Evolutionary conservation across 2,329 filamentous ascomycete genomes (phyloP).

Genomic region (Neoscytalidium dimidiatum): DNA sequence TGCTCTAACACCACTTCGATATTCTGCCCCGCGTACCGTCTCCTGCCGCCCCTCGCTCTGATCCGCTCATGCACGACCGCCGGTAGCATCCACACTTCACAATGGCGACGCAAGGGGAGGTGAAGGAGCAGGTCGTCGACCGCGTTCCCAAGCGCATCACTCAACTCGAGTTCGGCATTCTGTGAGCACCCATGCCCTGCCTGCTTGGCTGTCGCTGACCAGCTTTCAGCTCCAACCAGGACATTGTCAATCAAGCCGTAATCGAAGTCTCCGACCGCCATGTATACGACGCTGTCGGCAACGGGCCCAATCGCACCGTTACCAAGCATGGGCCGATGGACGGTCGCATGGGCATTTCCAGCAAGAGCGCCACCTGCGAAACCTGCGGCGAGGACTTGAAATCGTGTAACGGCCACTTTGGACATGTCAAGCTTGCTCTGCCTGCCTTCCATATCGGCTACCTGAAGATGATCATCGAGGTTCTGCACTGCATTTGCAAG

Average conservation of each 20-base stretch:
- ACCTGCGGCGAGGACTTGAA: slow-evolving; percentile 83
- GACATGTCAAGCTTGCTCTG: slow-evolving; percentile 84
- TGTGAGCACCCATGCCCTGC: slow-evolving; percentile 52
- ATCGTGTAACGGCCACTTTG: slow-evolving; percentile 93
- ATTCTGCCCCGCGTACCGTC: not conserved
- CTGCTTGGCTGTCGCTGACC: slow-evolving; percentile 24
- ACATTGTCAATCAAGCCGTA: slow-evolving; percentile 93
- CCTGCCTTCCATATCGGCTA: slow-evolving; percentile 97
- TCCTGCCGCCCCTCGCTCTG: not conserved
- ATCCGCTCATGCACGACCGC: slow-evolving; percentile 9
- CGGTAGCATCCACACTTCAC: slow-evolving; percentile 11
- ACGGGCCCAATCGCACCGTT: slow-evolving; percentile 59
- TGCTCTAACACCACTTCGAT: not conserved
- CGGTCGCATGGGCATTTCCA: slow-evolving; percentile 82
- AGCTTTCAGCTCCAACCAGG: slow-evolving; percentile 72
- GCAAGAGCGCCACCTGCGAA: slow-evolving; percentile 74
- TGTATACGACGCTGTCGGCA: slow-evolving; percentile 83
- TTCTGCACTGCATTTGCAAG: slow-evolving; percentile 94
- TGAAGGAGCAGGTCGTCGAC: slow-evolving; percentile 89
- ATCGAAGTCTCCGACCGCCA: slow-evolving; percentile 92
- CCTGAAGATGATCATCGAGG: slow-evolving; percentile 86
- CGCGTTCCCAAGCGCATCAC: slow-evolving; percentile 88
- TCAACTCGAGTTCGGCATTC: slow-evolving; percentile 90
- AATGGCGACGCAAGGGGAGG: slow-evolving; percentile 20
- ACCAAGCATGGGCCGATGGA: slow-evolving; percentile 86